Evolutionary conservation across 2,329 filamentous ascomycete genomes (phyloP), one percentile per base, ranked within the genome.

Genomic region (Amauroascus verrucosus): DNA sequence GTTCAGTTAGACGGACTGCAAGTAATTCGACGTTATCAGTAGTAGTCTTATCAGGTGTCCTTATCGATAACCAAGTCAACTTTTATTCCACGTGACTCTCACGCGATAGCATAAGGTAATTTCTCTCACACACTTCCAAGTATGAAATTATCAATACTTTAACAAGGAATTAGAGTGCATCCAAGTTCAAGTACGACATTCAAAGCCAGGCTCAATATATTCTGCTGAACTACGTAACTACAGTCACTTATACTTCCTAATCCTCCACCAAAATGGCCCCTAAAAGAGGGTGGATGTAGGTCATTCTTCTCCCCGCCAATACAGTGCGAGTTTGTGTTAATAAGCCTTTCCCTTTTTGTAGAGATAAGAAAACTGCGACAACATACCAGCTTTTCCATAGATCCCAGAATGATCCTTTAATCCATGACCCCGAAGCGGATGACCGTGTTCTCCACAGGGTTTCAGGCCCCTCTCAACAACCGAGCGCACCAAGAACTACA

Each of bases 391-490:
- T 60, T 13, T 59, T 60, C 37, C 57, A 59, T 49, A 93, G 93
- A 65, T 88, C 91, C 32, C 94, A 98, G 73, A 88, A 96, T 81
- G 93, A 98, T 70, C 93, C 94, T 45, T 82, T 91, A 63, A 96
- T 98, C 68, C 86, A 98, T 78, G 90, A 98, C 75, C 80, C 85
- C 63, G 79, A 84, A 64, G 90, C 88, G 52, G 86, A 91, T 47
- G 84, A 88, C 61, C 93, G 95, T 82, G 85, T 98, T 66, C 82
- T 98, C 59, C 87, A 93, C 66, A 88, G 80, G 61, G 72, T 80
- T 54, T 66, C 66, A 24, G 72, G 76, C 51, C 65, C 67, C 54
- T 56, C 69, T 26, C 67, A 69, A 8, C 14, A 43, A 32, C 32
- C 33, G 3, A 18, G 2, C 16, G 22, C 32, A 28, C 61, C 66